These are phyloP conservation scores for Mangifera indica DNA, from an alignment of 345 rosid genomes.

Conservation along the genomic window DNA sequence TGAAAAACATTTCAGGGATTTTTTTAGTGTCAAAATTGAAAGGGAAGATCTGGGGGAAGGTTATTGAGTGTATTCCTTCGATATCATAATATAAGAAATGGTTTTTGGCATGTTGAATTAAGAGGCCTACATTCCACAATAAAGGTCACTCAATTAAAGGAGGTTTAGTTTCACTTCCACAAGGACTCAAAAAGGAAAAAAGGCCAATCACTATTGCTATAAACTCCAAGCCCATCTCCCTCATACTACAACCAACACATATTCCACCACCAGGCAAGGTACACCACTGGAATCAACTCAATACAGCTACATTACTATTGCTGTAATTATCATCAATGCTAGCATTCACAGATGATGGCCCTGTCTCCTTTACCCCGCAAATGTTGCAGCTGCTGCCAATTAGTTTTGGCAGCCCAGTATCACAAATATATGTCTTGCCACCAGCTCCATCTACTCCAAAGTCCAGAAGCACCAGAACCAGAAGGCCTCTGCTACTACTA, in stretches of 20 bases:
- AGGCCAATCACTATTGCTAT: neutral
- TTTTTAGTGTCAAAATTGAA: neutral
- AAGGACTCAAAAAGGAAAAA: neutral
- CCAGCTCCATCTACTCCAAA: neutral
- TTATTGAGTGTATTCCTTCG: neutral
- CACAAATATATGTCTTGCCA: neutral
- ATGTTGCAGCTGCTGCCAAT: neutral
- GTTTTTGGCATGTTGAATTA: neutral
- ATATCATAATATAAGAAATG: neutral
- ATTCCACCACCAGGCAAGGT: neutral
- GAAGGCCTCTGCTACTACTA: conserved; percentile 3
- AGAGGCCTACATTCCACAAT: neutral
- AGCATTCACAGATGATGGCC: neutral
- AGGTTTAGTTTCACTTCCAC: neutral
- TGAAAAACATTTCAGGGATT: neutral
- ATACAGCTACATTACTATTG: no score
- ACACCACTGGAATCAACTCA: neutral
- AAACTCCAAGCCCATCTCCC: neutral
- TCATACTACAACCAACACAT: neutral
- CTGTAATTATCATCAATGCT: neutral
- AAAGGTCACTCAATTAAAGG: neutral
- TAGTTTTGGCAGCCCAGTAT: neutral
- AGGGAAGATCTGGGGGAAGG: neutral
- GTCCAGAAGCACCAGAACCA: neutral
- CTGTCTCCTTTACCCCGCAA: neutral